Evolutionary conservation across 768 basidiomycete genomes (phyloP), one percentile per base, ranked within the genome.

Genomic region (Termitomyces sp.): DNA sequence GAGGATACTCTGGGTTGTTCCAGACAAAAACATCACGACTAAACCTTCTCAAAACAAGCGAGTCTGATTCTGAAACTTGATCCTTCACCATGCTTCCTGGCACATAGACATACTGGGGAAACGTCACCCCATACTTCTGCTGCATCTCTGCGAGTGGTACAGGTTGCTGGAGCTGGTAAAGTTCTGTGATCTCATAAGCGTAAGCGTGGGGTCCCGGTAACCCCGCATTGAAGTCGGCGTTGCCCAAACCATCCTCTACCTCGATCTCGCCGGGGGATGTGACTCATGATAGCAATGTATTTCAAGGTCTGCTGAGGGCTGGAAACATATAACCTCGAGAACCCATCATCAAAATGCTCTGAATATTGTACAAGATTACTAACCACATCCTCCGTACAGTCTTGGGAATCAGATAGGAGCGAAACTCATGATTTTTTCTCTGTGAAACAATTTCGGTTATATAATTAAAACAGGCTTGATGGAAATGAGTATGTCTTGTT

Each of bases 391-490:
- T 52, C 12, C 32, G 18, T 5, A 52, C 51, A 13, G 29, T 52
- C 3, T 25, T 32, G 13, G 41, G 51, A 41, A 52, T 33, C n/a
- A 52, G 51, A 35, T 52, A 52, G 13, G 29, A 41, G 20, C 51
- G 51, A 43, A 44, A 52, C 22, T 52, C 51, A 4, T 52, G 51
- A 18, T 52, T 31, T 41, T 52, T 52, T 2, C 41, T n/a, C 20
- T 41, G 41, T 22, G 27, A 32, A 32, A 43, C 32, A 15, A 52
- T 52, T 44, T 52, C 41, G 6, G 42, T 41, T 41, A 52, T 52
- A 40, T 52, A 52, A n/a, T n/a, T n/a, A n/a, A n/a, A 20, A 23
- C 1, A n/a, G 51, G 51, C 32, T 52, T 52, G 35, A 52, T 52
- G 13, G 50, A 52, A 15, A 52, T 42, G 22, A 52, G 23, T 31